Conservation (phyloP, 1,139 yeast genomes). For the Blastobotrys raffinosifermentans region DNA sequence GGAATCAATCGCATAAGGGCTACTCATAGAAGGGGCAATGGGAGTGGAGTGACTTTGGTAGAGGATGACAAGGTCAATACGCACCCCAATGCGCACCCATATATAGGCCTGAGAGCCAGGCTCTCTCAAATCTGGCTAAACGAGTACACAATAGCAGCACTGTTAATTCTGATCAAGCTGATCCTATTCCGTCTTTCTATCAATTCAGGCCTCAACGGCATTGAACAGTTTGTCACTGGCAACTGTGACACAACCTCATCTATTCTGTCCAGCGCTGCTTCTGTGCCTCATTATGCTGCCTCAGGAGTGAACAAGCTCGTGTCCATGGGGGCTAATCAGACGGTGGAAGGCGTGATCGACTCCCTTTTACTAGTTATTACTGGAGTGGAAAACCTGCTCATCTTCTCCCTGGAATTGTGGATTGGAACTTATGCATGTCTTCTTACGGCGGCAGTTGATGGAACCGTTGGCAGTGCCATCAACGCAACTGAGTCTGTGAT, state of each 20-base stretch:
- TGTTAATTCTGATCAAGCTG: slow-evolving; percentile 32
- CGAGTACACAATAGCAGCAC: slow-evolving; percentile 27
- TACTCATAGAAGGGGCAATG: too few relatives aligned
- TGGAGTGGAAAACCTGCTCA: slow-evolving; percentile 52
- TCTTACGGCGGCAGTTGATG: slow-evolving; percentile 63
- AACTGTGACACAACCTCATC: slow-evolving; percentile 44
- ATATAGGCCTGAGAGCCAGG: slow-evolving; percentile 30
- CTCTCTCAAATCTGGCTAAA: slow-evolving; percentile 32
- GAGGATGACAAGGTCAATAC: too few relatives aligned
- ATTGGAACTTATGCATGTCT: slow-evolving; percentile 86
- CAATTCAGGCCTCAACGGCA: slow-evolving; percentile 22
- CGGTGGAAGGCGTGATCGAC: slow-evolving; percentile 41
- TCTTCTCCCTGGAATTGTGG: slow-evolving; percentile 64
- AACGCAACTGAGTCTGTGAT: slow-evolving; percentile 65
- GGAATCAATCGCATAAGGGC: too few relatives aligned
- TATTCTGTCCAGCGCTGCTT: slow-evolving; percentile 39
- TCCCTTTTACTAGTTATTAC: slow-evolving; percentile 43
- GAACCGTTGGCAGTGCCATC: slow-evolving; percentile 65
- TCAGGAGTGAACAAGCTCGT: slow-evolving; percentile 48
- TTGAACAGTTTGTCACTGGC: slow-evolving; percentile 22
- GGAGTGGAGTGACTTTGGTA: too few relatives aligned
- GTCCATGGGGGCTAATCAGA: slow-evolving; percentile 40
- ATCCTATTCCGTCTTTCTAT: slow-evolving; percentile 27
- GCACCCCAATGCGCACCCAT: too few relatives aligned
- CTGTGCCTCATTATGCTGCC: slow-evolving; percentile 55